These are phyloP conservation scores for Lactifluus pinguis DNA, from an alignment of 768 basidiomycete species.

Conservation along the genomic window DNA sequence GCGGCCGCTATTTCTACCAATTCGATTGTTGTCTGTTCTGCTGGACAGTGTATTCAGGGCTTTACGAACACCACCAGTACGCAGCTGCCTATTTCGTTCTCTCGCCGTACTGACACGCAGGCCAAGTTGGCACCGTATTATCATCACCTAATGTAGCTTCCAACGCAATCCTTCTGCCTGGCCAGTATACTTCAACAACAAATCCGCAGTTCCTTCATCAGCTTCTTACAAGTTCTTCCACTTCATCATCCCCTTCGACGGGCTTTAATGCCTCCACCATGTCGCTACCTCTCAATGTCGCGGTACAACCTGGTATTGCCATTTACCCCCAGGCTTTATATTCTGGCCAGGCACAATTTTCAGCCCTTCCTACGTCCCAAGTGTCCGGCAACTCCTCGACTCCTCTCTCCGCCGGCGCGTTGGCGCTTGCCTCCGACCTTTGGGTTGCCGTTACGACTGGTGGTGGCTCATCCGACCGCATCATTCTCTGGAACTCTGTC, in stretches of 20 bases:
- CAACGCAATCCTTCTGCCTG: conserved; percentile 59
- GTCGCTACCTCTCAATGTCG: conserved; percentile 59
- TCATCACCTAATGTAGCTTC: conserved; percentile 45
- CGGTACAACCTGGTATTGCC: conserved; percentile 56
- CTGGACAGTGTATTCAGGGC: conserved; percentile 82
- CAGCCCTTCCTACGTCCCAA: conserved; percentile 44
- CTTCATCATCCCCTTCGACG: conserved; percentile 45
- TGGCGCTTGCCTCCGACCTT: conserved; percentile 59
- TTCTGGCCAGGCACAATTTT: conserved; percentile 55
- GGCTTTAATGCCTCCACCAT: conserved; percentile 55
- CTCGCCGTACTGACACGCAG: background rate
- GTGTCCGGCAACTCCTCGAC: conserved; percentile 32
- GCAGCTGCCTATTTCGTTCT: conserved; percentile 28
- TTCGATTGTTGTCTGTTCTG: conserved; percentile 67
- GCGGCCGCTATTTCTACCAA: conserved; percentile 16
- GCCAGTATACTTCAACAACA: conserved; percentile 63
- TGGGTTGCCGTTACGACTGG: conserved; percentile 58
- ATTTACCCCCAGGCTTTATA: conserved; percentile 56
- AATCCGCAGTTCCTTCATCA: conserved; percentile 65
- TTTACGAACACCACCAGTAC: conserved; percentile 59
- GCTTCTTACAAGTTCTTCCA: conserved; percentile 55
- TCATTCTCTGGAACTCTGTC: conserved; percentile 72
- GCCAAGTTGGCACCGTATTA: conserved; percentile 59
- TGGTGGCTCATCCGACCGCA: conserved; percentile 36
- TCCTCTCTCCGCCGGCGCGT: conserved; percentile 42